These are phyloP conservation scores for Fusarium praegraminearum DNA, from an alignment of 2,329 filamentous ascomycete genomes.

Conservation along the genomic window DNA sequence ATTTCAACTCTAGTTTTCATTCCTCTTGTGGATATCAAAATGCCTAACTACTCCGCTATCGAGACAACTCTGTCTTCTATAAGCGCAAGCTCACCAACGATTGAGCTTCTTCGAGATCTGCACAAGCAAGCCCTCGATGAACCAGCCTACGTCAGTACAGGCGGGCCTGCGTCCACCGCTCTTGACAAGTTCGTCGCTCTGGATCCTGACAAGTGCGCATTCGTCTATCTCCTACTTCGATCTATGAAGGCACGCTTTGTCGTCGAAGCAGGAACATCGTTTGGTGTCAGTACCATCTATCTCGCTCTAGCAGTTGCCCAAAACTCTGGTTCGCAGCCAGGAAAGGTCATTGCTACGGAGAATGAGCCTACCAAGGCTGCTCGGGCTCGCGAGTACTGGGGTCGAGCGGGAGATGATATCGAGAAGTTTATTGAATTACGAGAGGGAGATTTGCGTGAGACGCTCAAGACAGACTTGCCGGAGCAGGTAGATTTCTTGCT, in stretches of 20 bases:
- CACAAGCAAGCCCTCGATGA: slow-evolving; percentile 51
- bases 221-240: slow-evolving; percentile 66
- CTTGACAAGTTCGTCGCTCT: slow-evolving; percentile 70
- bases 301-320: slow-evolving; percentile 67
- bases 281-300: slow-evolving; percentile 72
- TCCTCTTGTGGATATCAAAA: not conserved
- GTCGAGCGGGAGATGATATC: slow-evolving; percentile 61
- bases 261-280: slow-evolving; percentile 71
- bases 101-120: slow-evolving; percentile 48
- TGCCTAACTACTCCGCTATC: slow-evolving; percentile 40
- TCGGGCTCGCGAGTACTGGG: slow-evolving; percentile 66
- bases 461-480: slow-evolving; percentile 59
- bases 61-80: slow-evolving; percentile 50
- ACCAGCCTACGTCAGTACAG: slow-evolving; percentile 48
- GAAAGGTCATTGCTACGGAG: slow-evolving; percentile 69
- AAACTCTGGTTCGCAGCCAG: slow-evolving; percentile 53
- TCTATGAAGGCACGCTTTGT: slow-evolving; percentile 62
- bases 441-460: slow-evolving; percentile 68
- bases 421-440: slow-evolving; percentile 66
- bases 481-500: slow-evolving; percentile 67
- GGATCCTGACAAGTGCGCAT: slow-evolving; percentile 68
- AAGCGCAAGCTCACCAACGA: slow-evolving; percentile 44
- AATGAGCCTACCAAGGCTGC: slow-evolving; percentile 67
- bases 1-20: too few relatives aligned
- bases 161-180: slow-evolving; percentile 33